Conservation (phyloP, 2,329 filamentous ascomycete genomes). For the Achaetomium macrosporum region DNA sequence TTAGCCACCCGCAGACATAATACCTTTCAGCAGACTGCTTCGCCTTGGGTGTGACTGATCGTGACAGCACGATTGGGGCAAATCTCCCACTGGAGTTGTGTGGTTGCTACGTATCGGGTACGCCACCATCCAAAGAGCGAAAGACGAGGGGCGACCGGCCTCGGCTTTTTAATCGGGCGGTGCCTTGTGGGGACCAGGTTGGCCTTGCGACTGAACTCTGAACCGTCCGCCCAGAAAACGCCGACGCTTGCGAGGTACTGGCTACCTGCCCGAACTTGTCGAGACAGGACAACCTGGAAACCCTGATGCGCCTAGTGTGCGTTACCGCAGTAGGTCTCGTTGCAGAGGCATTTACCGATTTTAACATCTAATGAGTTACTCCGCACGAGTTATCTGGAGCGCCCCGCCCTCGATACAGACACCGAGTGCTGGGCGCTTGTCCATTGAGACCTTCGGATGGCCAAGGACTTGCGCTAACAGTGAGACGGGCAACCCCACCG, state of each 20-base stretch:
- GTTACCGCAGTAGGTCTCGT: background rate
- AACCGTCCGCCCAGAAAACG: background rate
- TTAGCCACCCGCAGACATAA: too few relatives aligned
- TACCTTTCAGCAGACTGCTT: too few relatives aligned
- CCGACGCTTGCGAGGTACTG: conserved; percentile 9
- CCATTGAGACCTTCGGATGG: conserved; percentile 8
- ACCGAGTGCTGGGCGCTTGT: conserved; percentile 3
- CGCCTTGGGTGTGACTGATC: too few relatives aligned
- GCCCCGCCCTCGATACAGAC: conserved; percentile 13
- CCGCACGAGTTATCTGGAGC: conserved; percentile 4
- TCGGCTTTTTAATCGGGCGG: too few relatives aligned
- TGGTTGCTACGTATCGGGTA: too few relatives aligned
- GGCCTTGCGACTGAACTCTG: background rate
- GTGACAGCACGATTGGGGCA: too few relatives aligned
- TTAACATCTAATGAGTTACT: conserved; percentile 5
- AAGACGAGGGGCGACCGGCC: too few relatives aligned
- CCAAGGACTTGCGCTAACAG: conserved; percentile 13
- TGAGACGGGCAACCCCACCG: background rate
- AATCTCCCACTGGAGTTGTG: too few relatives aligned
- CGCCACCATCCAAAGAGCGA: too few relatives aligned
- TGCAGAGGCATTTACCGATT: conserved; percentile 9
- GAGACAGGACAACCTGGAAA: background rate
- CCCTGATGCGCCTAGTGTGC: background rate
- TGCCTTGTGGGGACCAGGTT: too few relatives aligned
- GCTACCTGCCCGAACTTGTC: conserved; percentile 3